Evolutionary conservation across 176 grass and related monocot genomes (phyloP), one percentile per base, ranked within the genome.

Genomic region (Echinochloa phyllopogon): DNA sequence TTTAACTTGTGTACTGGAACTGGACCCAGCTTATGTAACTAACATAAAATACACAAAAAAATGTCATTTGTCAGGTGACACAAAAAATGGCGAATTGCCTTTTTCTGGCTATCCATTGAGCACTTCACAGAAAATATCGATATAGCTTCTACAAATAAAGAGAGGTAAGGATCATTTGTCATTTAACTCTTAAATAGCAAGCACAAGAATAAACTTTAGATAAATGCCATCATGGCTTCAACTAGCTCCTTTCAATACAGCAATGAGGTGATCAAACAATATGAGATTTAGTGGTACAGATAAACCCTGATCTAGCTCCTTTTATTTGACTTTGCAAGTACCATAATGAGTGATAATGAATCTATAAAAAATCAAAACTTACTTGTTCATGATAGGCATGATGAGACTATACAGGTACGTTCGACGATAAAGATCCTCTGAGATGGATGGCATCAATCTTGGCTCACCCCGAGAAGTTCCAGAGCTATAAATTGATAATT

Each of bases 351-450:
- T 42, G 40, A 6, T 40, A 76, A 58, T 7, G 18, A 41, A n/a
- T 24, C 33, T 55, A 58, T 58, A 59, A 27, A 58, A 75, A 49
- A 73, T 5, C 58, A 67, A 55, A 81, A 27, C 87, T 95, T 92
- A 95, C 93, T 86, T 92, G 82, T 48, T 95, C 88, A 95, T 92
- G 80, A 92, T 90, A 72, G 93, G 93, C 93, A 95, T 92, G 45
- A 95, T 84, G 52, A 95, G 88, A 86, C 91, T 90, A 91, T 95
- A 95, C 17, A 95, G 52, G 45, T 86, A 92, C 16, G 88, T 90
- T 73, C 93, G 88, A 37, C 90, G 93, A 47, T 90, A 88, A 27
- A 92, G 87, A 92, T 95, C 90, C 68, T 95, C 90, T 17, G 85
- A 89, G 68, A 95, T 92, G 65, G 93, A 90, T 51, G 93, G 90